A percentile compares a stretch with the other conserved stretches of the same genome.
These are phyloP conservation scores for Alloteropsis angusta DNA, from an alignment of 202 grass and related monocot species.

Conservation along the genomic window DNA sequence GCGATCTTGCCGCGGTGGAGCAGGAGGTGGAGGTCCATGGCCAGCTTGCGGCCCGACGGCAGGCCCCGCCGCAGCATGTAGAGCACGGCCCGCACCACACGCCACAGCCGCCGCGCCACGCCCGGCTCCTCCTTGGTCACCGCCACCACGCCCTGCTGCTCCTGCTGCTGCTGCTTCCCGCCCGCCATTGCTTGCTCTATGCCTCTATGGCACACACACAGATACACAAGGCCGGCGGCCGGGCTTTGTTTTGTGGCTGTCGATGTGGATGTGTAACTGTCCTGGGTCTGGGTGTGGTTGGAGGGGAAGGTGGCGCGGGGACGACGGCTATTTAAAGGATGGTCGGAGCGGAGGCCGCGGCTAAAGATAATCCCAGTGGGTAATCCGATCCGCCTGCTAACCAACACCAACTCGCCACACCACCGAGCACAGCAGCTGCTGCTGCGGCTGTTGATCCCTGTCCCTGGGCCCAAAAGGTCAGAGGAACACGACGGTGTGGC, in stretches of 20 bases:
- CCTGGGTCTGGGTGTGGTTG: background rate
- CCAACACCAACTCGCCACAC: too few relatives aligned
- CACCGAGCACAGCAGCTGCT: too few relatives aligned
- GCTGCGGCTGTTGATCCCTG: too few relatives aligned
- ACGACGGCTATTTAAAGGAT: constrained; percentile 17
- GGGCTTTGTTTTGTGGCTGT: background rate
- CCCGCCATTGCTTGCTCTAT: background rate
- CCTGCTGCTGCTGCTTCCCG: background rate
- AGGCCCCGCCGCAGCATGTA: constrained; percentile 69
- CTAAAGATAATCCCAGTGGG: background rate
- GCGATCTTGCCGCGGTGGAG: constrained; percentile 66
- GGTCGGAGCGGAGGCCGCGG: too few relatives aligned
- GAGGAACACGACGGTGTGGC: too few relatives aligned
- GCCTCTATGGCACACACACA: too few relatives aligned
- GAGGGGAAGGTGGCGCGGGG: background rate
- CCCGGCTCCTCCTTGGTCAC: constrained; percentile 20
- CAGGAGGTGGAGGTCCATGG: constrained; percentile 61
- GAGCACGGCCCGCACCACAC: constrained; percentile 51
- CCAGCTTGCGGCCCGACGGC: constrained; percentile 58
- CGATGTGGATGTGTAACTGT: background rate
- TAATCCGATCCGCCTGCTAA: background rate
- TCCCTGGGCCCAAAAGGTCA: background rate
- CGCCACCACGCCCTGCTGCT: background rate
- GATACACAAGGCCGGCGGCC: too few relatives aligned
- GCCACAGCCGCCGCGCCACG: constrained; percentile 55